Percentiles rank a stretch among this genome's conserved stretches.
Conservation (phyloP, 805 yeast genomes). For the Metschnikowia chrysomelidarum region DNA sequence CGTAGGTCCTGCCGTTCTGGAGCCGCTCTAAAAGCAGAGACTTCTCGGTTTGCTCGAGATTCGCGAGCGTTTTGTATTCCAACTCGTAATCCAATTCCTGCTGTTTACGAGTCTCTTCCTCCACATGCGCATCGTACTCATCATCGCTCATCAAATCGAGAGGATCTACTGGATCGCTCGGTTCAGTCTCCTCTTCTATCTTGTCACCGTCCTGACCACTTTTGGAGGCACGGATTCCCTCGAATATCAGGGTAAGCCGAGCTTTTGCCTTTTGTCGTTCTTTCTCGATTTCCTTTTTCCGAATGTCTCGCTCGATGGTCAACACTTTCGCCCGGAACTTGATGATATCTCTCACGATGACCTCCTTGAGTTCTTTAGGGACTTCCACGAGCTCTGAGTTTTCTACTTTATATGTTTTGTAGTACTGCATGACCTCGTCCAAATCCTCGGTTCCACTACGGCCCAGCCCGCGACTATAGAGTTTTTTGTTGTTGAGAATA, state of each 20-base stretch:
- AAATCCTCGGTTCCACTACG: slow-evolving; percentile 34
- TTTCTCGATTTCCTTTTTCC: slow-evolving; percentile 45
- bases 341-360: slow-evolving; percentile 51
- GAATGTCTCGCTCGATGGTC: slow-evolving; percentile 49
- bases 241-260: slow-evolving; percentile 46
- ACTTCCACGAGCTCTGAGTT: slow-evolving; percentile 55
- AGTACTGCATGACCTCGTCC: slow-evolving; percentile 35
- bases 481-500: slow-evolving; percentile 20
- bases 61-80: slow-evolving; percentile 7
- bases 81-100: slow-evolving; percentile 23
- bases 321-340: slow-evolving; percentile 56
- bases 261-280: slow-evolving; percentile 51
- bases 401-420: slow-evolving; percentile 50
- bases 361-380: slow-evolving; percentile 51
- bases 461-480: slow-evolving; percentile 19
- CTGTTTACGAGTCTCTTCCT: slow-evolving; percentile 11
- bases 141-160: slow-evolving; percentile 12
- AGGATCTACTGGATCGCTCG: slow-evolving; percentile 7
- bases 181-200: slow-evolving; percentile 16
- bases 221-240: slow-evolving; percentile 32
- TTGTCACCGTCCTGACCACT: slow-evolving; percentile 14
- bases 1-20: slow-evolving; percentile 31
- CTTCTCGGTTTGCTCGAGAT: slow-evolving; percentile 22
- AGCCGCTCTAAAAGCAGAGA: slow-evolving; percentile 23
- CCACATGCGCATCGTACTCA: slow-evolving; percentile 30